Percentiles rank a stretch among this genome's conserved stretches.
phyloP scores from a whole-genome alignment of 805 yeast species.

The Saccharomyces kudriavzevii region DNA sequence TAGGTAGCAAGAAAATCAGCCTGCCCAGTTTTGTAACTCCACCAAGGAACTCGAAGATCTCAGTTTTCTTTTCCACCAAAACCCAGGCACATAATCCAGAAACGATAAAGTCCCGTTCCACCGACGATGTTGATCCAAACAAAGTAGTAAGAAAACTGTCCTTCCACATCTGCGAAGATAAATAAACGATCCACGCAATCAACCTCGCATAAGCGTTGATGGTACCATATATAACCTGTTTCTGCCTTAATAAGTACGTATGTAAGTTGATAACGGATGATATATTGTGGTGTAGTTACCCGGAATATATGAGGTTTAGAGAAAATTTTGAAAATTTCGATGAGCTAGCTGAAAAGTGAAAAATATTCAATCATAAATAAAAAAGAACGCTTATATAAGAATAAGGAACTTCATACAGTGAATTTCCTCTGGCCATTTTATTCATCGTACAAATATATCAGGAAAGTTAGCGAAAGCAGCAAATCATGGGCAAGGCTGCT shows the following conservation, averaged over 20 bases:
- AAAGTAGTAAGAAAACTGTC: conserved; percentile 17
- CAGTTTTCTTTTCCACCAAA: background rate
- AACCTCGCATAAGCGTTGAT: background rate
- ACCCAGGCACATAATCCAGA: conserved; percentile 1
- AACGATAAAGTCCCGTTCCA: conserved; percentile 9
- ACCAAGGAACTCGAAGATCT: conserved; percentile 11
- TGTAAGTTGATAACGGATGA: background rate
- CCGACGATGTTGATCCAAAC: conserved; percentile 17
- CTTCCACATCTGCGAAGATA: conserved; percentile 13
- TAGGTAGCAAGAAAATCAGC: conserved; percentile 4
- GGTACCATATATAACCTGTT: background rate
- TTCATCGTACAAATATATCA: background rate
- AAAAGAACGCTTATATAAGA: background rate
- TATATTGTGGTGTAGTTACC: no score
- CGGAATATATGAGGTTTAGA: conserved; percentile 1
- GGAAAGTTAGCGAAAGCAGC: background rate
- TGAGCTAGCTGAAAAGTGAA: background rate
- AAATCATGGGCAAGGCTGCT: conserved; percentile 51
- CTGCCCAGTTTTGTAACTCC: conserved; percentile 20
- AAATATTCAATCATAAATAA: no score
- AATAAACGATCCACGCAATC: background rate
- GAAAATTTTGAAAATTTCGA: conserved; percentile 3
- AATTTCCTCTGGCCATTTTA: background rate
- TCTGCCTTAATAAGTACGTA: background rate
- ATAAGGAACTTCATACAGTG: background rate